Evolutionary conservation across 208 protist species (phyloP).

Genomic region (Phytomonas francai): DNA sequence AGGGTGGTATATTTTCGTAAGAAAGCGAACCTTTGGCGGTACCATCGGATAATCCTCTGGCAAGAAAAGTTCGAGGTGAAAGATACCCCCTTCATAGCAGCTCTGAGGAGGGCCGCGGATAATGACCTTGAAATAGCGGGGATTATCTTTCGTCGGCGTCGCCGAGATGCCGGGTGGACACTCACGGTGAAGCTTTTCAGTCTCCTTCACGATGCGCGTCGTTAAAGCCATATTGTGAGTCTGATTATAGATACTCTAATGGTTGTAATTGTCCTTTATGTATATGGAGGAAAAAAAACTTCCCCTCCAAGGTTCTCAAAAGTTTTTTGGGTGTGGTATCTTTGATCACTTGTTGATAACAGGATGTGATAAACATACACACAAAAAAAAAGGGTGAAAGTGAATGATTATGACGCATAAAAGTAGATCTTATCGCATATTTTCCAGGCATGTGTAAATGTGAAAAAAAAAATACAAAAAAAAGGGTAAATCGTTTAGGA

Average conservation of each 20-base stretch:
- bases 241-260: slow-evolving; percentile 9
- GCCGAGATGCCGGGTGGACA: slow-evolving; percentile 82
- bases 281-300: background rate
- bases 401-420: background rate
- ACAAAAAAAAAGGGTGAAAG: slow-evolving; percentile 9
- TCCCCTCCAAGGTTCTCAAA: background rate
- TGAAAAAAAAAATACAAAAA: too few relatives aligned
- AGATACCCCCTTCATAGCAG: slow-evolving; percentile 88
- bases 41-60: slow-evolving; percentile 94
- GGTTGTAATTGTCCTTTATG: background rate
- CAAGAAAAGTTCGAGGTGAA: slow-evolving; percentile 80
- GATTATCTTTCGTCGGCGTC: slow-evolving; percentile 71
- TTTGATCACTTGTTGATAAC: background rate
- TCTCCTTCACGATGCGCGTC: slow-evolving; percentile 87
- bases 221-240: slow-evolving; percentile 44
- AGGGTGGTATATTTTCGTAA: slow-evolving; percentile 99
- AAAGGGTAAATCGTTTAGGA: background rate
- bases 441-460: background rate
- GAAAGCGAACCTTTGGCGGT: slow-evolving; percentile 97
- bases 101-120: slow-evolving; percentile 83
- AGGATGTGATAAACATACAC: background rate
- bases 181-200: slow-evolving; percentile 86
- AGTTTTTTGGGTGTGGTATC: background rate
- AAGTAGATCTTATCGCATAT: background rate
- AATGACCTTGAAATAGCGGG: slow-evolving; percentile 83